These are phyloP conservation scores for Auriscalpium microsporum DNA, from an alignment of 768 basidiomycete genomes.

Conservation along the genomic window DNA sequence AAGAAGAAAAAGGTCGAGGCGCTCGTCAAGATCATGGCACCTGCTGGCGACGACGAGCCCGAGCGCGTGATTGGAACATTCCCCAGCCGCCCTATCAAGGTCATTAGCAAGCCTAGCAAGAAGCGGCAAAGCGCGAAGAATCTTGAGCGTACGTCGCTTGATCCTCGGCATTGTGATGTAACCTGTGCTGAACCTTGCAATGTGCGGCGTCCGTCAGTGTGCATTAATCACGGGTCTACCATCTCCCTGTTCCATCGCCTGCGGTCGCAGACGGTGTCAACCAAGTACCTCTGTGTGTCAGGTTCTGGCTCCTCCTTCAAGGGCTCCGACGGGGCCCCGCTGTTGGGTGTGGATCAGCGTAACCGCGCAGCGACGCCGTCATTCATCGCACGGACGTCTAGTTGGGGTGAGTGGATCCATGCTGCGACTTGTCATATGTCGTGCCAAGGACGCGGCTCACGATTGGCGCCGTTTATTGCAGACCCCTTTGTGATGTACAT, in stretches of 20 bases:
- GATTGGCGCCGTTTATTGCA: slow-evolving; percentile 19
- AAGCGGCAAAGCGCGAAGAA: slow-evolving; percentile 93
- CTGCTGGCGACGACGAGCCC: slow-evolving; percentile 69
- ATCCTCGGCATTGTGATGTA: neutral
- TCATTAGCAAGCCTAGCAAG: slow-evolving; percentile 97
- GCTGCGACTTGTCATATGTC: slow-evolving; percentile 6
- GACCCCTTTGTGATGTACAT: slow-evolving; percentile 97
- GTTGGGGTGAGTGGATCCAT: slow-evolving; percentile 59
- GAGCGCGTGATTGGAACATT: slow-evolving; percentile 84
- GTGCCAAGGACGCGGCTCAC: slow-evolving; percentile 11
- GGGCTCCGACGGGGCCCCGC: slow-evolving; percentile 83
- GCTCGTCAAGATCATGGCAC: slow-evolving; percentile 79
- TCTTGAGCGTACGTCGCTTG: slow-evolving; percentile 63
- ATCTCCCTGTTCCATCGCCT: slow-evolving; percentile 94
- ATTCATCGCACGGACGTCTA: slow-evolving; percentile 82
- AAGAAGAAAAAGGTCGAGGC: slow-evolving; percentile 95
- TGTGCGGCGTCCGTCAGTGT: slow-evolving; percentile 45
- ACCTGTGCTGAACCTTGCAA: neutral
- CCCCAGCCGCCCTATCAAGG: slow-evolving; percentile 91
- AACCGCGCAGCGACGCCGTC: slow-evolving; percentile 68
- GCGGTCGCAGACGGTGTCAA: slow-evolving; percentile 91
- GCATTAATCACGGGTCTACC: slow-evolving; percentile 92
- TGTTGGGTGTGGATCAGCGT: slow-evolving; percentile 73
- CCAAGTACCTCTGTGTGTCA: slow-evolving; percentile 93
- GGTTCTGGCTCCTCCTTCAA: slow-evolving; percentile 88